Conservation (phyloP, 176 grass and related monocot species). For the Leersia perrieri region DNA sequence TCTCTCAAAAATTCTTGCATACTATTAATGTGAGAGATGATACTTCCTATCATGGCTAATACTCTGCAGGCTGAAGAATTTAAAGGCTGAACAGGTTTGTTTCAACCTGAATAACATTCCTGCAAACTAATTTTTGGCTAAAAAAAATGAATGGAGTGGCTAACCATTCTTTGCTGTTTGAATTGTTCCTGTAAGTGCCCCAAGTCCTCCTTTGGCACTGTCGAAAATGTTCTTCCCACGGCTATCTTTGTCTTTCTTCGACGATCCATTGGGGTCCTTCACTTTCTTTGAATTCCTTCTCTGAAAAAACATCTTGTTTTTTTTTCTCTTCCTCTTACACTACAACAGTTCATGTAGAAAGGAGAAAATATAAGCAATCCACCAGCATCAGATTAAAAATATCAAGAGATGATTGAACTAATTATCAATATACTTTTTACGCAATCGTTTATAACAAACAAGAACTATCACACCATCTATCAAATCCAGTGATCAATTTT, state of each 20-base stretch:
- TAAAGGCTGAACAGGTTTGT: not conserved
- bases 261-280: slow-evolving; percentile 31
- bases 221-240: slow-evolving; percentile 39
- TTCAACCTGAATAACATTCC: slow-evolving; percentile 6
- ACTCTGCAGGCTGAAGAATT: not conserved
- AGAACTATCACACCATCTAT: not conserved
- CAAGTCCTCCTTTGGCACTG: slow-evolving; percentile 47
- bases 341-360: slow-evolving; percentile 15
- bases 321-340: slow-evolving; percentile 17
- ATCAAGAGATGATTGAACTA: not conserved
- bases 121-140: not conserved
- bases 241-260: slow-evolving; percentile 38
- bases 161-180: slow-evolving; percentile 37
- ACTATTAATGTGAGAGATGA: not conserved
- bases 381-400: not conserved
- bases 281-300: slow-evolving; percentile 55
- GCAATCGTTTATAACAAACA: not conserved
- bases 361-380: not conserved
- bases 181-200: slow-evolving; percentile 31
- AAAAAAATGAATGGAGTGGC: slow-evolving; percentile 10
- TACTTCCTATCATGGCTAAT: not conserved
- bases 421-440: not conserved
- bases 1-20: not conserved
- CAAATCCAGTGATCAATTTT: not conserved
- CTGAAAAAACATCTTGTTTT: slow-evolving; percentile 39